Percentiles rank a stretch among this genome's conserved stretches.
Evolutionary conservation across 129 eudicot genomes (phyloP).

Genomic region (Pseudognaphalium luteoalbum): DNA sequence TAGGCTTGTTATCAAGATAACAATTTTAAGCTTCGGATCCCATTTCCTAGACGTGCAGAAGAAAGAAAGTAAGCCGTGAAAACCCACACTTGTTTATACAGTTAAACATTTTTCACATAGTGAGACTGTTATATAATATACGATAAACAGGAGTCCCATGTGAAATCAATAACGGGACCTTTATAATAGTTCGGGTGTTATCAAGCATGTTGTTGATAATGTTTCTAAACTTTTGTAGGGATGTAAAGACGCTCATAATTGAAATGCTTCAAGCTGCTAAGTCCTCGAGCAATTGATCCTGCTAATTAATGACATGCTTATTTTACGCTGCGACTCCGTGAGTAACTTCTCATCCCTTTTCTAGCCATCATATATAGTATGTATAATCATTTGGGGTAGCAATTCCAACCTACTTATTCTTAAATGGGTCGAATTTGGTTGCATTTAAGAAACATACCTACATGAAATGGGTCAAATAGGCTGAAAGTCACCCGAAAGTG

Average conservation of each 20-base stretch:
- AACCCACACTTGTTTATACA: background rate
- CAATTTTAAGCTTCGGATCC: slow-evolving; percentile 79
- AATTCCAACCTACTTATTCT: too few relatives aligned
- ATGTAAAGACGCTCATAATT: slow-evolving; percentile 77
- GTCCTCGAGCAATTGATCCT: too few relatives aligned
- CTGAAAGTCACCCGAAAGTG: too few relatives aligned
- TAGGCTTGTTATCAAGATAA: slow-evolving; percentile 77
- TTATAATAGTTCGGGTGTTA: background rate
- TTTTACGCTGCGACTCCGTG: too few relatives aligned
- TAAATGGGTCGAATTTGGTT: too few relatives aligned
- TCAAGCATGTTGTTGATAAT: background rate
- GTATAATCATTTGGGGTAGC: too few relatives aligned
- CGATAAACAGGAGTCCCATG: background rate
- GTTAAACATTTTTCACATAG: background rate
- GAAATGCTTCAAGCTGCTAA: slow-evolving; percentile 83
- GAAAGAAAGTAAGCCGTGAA: slow-evolving; percentile 84
- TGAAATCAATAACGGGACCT: background rate
- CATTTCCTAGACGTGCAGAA: slow-evolving; percentile 78
- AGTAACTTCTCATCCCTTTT: too few relatives aligned
- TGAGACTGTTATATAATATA: background rate
- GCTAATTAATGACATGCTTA: too few relatives aligned
- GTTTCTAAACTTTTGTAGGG: slow-evolving; percentile 40
- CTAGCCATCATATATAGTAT: too few relatives aligned
- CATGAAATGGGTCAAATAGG: too few relatives aligned
- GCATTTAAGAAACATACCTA: too few relatives aligned